Evolutionary conservation across 768 basidiomycete species (phyloP), one percentile per base, ranked within the genome.

Genomic region (Coprinopsis marcescibilis): DNA sequence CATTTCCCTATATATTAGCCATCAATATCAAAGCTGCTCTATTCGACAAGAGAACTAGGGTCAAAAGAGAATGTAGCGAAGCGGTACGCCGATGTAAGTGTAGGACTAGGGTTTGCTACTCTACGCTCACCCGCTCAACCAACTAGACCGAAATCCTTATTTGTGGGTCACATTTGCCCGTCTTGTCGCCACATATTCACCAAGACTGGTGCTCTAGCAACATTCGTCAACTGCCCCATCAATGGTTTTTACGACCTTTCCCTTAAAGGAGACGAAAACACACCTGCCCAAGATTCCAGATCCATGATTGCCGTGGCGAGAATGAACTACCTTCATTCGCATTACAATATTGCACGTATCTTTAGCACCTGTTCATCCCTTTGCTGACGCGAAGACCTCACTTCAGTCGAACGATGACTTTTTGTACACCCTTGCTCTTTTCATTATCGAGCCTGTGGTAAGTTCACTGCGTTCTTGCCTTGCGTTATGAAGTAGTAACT

Each of bases 21-120:
- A 1, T 63, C 69, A 0, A 72, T 76, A 14, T 76, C 75, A 2
- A 61, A 65, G 35, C 53, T 77, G 14, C 60, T 78, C 3, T 48
- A 54, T 1, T 54, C 62, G 15, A 77, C 76, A 3, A 67, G 64
- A 43, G 60, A 77, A 51, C 52, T 77, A 15, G 57, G 57, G 21
- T 60, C 64, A 3, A 53, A 55, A 21, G 62, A 65, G 12, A 64
- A 56, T 5, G 59, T 74, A 6, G 62, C 73, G 0, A 70, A 60
- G 47, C 64, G 76, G 4, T 76, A 74, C 54, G 65, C 70, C 0
- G 76, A 78, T 54, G 76, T 78, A 46, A n/a, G 74, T 65, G 8
- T 23, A 21, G 17, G 33, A 6, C 36, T 11, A 37, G 46, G 36
- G 7, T 26, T 6, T 15, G 7, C 14, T 43, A 24, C 37, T 39